These are phyloP conservation scores for Alternaria sp. DNA, from an alignment of 2,329 filamentous ascomycete genomes.

Conservation along the genomic window DNA sequence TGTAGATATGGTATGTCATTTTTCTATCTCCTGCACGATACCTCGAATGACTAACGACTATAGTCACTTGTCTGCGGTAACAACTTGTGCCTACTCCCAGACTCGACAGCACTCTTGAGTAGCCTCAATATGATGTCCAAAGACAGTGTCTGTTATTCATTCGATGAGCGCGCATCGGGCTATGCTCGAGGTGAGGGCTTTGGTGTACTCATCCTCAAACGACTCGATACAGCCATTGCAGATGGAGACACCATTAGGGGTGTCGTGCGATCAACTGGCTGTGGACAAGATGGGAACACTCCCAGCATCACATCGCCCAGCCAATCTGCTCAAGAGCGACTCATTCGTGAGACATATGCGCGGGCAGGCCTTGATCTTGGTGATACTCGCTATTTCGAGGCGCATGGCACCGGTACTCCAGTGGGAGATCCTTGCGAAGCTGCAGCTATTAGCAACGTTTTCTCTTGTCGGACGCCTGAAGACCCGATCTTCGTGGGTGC, in stretches of 20 bases:
- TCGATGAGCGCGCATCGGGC: conserved; percentile 65
- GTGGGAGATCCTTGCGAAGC: conserved; percentile 48
- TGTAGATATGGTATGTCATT: conserved; percentile 18
- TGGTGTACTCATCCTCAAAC: conserved; percentile 37
- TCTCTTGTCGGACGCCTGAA: conserved; percentile 26
- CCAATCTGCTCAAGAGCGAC: conserved; percentile 55
- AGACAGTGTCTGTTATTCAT: conserved; percentile 43
- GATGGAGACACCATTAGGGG: conserved; percentile 42
- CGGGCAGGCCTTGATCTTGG: conserved; percentile 46
- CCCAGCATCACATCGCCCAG: conserved; percentile 38
- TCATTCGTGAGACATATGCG: conserved; percentile 45
- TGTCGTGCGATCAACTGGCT: conserved; percentile 38
- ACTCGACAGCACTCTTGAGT: conserved; percentile 19
- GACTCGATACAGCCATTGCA: conserved; percentile 18
- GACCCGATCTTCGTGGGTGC: conserved; percentile 25
- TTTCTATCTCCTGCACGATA: background rate
- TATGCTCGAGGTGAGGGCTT: conserved; percentile 72
- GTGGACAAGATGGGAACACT: conserved; percentile 31
- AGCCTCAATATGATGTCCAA: conserved; percentile 38
- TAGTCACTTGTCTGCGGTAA: conserved; percentile 25
- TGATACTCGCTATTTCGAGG: conserved; percentile 36
- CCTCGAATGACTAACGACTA: background rate
- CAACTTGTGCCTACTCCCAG: conserved; percentile 24
- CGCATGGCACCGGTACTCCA: conserved; percentile 61
- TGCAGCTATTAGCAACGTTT: conserved; percentile 21